phyloP scores from a whole-genome alignment of 2,329 filamentous ascomycete species.

The Ophiostoma ulmi region DNA sequence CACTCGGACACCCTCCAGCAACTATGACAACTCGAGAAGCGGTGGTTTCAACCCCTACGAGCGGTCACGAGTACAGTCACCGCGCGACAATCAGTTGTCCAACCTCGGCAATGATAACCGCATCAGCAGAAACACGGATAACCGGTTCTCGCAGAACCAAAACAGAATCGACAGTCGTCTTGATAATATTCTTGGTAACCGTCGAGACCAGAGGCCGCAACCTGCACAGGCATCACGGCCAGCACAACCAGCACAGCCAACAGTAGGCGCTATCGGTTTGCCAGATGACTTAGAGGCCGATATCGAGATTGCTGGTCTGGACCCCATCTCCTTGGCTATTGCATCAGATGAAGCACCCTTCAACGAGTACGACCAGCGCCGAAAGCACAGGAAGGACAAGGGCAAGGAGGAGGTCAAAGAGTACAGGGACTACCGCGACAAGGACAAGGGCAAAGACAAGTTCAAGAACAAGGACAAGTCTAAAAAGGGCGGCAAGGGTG shows the following conservation, averaged over 20 bases:
- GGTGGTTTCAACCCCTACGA: neutral
- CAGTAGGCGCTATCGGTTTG: neutral
- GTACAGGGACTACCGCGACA: neutral
- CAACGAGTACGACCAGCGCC: constrained; percentile 5
- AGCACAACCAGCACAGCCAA: neutral
- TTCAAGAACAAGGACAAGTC: neutral
- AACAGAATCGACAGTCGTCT: neutral
- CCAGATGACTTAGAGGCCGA: neutral
- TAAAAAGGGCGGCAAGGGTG: neutral
- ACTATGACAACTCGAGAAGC: neutral
- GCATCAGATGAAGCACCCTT: neutral
- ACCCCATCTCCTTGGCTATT: neutral
- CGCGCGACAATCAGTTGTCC: neutral
- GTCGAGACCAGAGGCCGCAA: neutral
- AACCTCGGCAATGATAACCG: neutral
- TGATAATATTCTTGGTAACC: neutral
- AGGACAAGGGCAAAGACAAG: neutral
- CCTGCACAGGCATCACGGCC: neutral
- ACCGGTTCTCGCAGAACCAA: neutral
- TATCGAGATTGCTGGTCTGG: neutral
- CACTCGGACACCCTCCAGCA: neutral
- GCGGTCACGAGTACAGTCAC: neutral
- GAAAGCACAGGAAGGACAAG: constrained; percentile 19
- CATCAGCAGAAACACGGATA: neutral
- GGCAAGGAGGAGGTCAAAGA: neutral